A percentile compares a stretch with the other conserved stretches of the same genome.
Evolutionary conservation across 331 rosid species (phyloP).

Genomic region (Prunus yedoensis): DNA sequence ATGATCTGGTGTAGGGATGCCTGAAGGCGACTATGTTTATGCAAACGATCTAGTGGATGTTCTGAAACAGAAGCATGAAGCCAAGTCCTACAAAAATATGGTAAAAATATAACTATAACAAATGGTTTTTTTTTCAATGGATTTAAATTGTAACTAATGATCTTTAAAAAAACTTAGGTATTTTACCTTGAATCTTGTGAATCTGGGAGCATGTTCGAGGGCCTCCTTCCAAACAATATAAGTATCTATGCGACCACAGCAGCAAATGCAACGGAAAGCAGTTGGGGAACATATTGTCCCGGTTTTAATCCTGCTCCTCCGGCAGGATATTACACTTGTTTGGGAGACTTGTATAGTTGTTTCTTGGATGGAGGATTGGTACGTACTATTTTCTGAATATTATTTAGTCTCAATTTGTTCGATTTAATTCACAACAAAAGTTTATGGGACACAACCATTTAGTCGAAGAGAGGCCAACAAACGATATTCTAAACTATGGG

Average conservation of each 20-base stretch:
- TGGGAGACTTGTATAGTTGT: slow-evolving; percentile 60
- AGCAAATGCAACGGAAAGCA: slow-evolving; percentile 37
- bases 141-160: not conserved
- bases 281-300: slow-evolving; percentile 53
- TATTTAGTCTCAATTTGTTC: not conserved
- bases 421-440: too few species aligned
- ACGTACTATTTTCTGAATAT: not conserved
- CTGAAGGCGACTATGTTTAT: not conserved
- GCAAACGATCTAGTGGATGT: slow-evolving; percentile 40
- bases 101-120: slow-evolving; percentile 20
- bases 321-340: slow-evolving; percentile 34
- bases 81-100: slow-evolving; percentile 49
- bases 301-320: not conserved
- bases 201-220: slow-evolving; percentile 65
- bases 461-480: too few species aligned
- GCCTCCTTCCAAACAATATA: slow-evolving; percentile 50
- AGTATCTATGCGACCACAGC: slow-evolving; percentile 58
- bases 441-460: too few species aligned
- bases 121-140: not conserved
- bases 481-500: too few species aligned
- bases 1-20: slow-evolving; percentile 38
- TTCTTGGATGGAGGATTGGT: slow-evolving; percentile 76
- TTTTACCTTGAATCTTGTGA: slow-evolving; percentile 74
- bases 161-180: slow-evolving; percentile 26
- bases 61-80: slow-evolving; percentile 45